Base-by-base conservation (phyloP, 306 rosid genomes). In the Castanopsis chinensis region DNA sequence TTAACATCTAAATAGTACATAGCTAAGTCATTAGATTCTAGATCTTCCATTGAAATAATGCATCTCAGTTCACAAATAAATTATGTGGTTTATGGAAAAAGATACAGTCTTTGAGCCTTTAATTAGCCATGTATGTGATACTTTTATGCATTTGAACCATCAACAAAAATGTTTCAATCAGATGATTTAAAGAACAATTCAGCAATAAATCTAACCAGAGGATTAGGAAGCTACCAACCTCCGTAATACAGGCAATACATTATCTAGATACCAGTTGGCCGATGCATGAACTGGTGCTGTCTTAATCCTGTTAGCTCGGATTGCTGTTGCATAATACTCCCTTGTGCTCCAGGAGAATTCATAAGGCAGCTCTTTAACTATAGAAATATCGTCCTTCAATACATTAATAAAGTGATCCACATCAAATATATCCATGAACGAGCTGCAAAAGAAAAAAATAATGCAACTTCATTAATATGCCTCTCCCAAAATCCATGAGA, bases 261-360 rank as follows among this genome's bases (percentile, higher is more conserved):
- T 95, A 73, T 93, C 94, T 60, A 87, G 90, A 84, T 95, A 95
- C 99, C 99, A 95, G 77, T 89, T 80, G 68, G 96, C 93, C 5
- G 99, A 80, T 21, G 98, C 96, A 82, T 95, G 99, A 81, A 91
- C 90, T 32, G 99, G 99, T 54, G 98, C 94, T 78, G 91, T 90
- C 88, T 96, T 96, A 85, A 96, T 89, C 87, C 99, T 83, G 59
- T 91, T 96, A 74, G 86, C 84, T 59, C 99, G 92, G 77, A 89
- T 90, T 37, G 98, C 92, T 4, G 84, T 67, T 4, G 91, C 85
- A 82, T 96, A 96, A 82, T 87, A 96, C 79, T 91, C 97, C 87
- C 99, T 86, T 13, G 98, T 89, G 83, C 99, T 96, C 98, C 98
- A 96, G 8, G 94, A 82, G 79, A 84, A 93, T 25, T 91, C 98